phyloP scores from a whole-genome alignment of 2,329 filamentous ascomycete genomes.

The Colletotrichum tofieldiae region DNA sequence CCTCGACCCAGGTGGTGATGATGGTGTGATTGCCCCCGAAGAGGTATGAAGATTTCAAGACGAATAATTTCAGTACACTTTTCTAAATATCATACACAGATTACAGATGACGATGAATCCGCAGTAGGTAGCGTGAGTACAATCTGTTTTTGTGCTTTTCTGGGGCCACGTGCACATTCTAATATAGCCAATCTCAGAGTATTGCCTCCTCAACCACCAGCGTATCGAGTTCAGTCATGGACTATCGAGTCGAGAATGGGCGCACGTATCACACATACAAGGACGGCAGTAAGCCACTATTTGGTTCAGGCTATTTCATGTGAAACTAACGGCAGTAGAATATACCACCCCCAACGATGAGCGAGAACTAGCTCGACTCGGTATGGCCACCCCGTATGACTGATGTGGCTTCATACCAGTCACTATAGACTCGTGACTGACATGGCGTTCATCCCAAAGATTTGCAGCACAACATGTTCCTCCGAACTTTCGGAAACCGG shows the following conservation, averaged over 20 bases:
- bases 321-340: constrained; percentile 12
- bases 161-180: neutral
- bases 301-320: neutral
- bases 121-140: neutral
- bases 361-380: constrained; percentile 25
- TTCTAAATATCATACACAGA: neutral
- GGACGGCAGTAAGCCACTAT: constrained; percentile 43
- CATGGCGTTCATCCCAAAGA: constrained; percentile 44
- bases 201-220: constrained; percentile 44
- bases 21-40: neutral
- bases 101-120: neutral
- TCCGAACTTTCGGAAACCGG: constrained; percentile 51
- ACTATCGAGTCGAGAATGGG: constrained; percentile 49
- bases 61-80: too few relatives aligned
- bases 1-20: neutral
- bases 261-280: constrained; percentile 50
- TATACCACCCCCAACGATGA: constrained; percentile 25
- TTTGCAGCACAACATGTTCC: constrained; percentile 54
- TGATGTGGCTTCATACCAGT: neutral
- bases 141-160: neutral
- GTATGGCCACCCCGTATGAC: neutral
- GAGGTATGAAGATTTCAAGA: neutral
- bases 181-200: neutral
- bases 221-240: constrained; percentile 44
- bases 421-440: neutral